Evolutionary conservation across 2,329 filamentous ascomycete species (phyloP).

Genomic region (Neopestalotiopsis rosae): DNA sequence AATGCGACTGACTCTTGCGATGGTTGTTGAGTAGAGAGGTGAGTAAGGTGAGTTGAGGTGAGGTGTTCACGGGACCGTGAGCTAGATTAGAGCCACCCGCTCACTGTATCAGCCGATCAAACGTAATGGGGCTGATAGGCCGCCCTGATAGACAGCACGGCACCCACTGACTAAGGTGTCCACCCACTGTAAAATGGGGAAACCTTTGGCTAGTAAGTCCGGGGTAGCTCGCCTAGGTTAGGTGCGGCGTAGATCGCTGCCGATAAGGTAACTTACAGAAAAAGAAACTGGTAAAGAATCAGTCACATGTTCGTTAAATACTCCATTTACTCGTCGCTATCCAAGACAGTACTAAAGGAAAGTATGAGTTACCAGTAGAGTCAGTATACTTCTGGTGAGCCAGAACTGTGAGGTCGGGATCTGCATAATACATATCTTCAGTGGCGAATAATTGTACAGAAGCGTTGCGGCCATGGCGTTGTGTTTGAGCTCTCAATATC

Average conservation of each 20-base stretch:
- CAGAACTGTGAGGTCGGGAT: too few relatives aligned
- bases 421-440: too few relatives aligned
- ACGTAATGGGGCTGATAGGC: slow-evolving; percentile 10
- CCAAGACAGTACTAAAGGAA: too few relatives aligned
- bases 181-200: background rate
- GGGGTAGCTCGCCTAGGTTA: slow-evolving; percentile 7
- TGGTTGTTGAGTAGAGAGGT: background rate
- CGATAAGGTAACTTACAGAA: background rate
- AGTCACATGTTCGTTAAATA: background rate
- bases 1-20: background rate
- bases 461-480: too few relatives aligned
- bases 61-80: slow-evolving; percentile 1
- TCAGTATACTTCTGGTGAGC: too few relatives aligned
- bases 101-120: slow-evolving; percentile 11
- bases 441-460: too few relatives aligned
- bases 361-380: too few relatives aligned
- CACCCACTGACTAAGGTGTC: background rate
- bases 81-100: background rate
- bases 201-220: slow-evolving; percentile 10
- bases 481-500: too few relatives aligned
- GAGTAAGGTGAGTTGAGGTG: background rate
- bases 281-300: background rate
- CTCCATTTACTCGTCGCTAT: background rate
- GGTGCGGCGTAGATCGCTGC: background rate
- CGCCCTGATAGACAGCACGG: background rate